These are phyloP conservation scores for Auricularia cornea DNA, from an alignment of 768 basidiomycete species.

Conservation along the genomic window DNA sequence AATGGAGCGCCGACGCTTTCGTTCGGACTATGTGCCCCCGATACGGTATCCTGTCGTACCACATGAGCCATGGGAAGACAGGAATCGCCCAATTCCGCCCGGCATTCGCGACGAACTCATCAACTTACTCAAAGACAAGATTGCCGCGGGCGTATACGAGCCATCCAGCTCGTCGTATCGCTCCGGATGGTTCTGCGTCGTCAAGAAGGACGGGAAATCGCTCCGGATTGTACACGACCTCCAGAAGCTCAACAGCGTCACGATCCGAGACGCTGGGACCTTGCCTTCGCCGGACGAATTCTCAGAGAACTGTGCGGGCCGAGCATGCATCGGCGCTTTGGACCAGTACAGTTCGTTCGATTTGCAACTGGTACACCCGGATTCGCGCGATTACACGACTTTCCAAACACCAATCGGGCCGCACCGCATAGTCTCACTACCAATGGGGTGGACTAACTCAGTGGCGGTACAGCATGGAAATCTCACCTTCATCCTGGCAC, in stretches of 20 bases:
- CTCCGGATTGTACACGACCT: slow-evolving; percentile 30
- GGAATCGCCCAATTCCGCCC: slow-evolving; percentile 26
- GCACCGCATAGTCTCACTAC: slow-evolving; percentile 22
- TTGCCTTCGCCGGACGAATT: slow-evolving; percentile 25
- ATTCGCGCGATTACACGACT: slow-evolving; percentile 30
- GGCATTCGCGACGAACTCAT: slow-evolving; percentile 22
- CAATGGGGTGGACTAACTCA: slow-evolving; percentile 37
- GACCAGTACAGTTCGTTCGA: slow-evolving; percentile 28
- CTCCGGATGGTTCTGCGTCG: slow-evolving; percentile 26
- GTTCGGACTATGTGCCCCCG: slow-evolving; percentile 19
- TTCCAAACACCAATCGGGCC: slow-evolving; percentile 33
- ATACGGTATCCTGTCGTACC: slow-evolving; percentile 28
- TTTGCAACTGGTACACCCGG: slow-evolving; percentile 19
- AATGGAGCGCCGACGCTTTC: slow-evolving; percentile 10
- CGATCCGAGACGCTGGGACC: slow-evolving; percentile 21
- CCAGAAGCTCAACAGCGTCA: slow-evolving; percentile 27
- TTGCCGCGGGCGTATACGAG: slow-evolving; percentile 33
- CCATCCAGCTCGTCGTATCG: slow-evolving; percentile 30
- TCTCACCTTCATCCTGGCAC: slow-evolving; percentile 27
- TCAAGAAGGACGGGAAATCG: slow-evolving; percentile 21
- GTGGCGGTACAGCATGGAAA: slow-evolving; percentile 34
- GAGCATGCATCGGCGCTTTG: slow-evolving; percentile 14
- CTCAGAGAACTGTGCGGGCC: slow-evolving; percentile 27
- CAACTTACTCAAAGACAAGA: slow-evolving; percentile 27
- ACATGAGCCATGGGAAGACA: slow-evolving; percentile 30